Percentiles rank a stretch among this genome's conserved stretches.
phyloP scores from a whole-genome alignment of 1,284 basidiomycete genomes.

The Veloboletus limbatus region DNA sequence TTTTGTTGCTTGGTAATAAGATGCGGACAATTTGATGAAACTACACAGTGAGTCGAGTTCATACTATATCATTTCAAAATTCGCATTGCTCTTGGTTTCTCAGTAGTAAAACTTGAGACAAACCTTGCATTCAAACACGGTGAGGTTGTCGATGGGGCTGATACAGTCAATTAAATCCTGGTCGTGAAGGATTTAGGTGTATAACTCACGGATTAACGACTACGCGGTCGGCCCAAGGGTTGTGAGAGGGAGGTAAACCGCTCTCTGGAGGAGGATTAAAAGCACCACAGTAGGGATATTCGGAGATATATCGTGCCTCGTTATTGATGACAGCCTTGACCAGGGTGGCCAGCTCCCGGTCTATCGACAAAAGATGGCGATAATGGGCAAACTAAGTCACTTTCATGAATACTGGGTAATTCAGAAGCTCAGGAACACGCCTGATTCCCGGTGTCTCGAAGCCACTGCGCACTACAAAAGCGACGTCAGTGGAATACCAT shows the following conservation, averaged over 20 bases:
- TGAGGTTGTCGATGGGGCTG: slow-evolving; percentile 64
- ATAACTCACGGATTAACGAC: slow-evolving; percentile 63
- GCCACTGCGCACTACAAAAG: slow-evolving; percentile 57
- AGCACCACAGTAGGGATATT: slow-evolving; percentile 73
- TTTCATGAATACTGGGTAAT: slow-evolving; percentile 4
- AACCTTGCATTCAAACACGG: slow-evolving; percentile 79
- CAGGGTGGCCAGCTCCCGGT: slow-evolving; percentile 56
- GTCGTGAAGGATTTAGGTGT: not conserved
- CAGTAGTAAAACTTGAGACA: not conserved
- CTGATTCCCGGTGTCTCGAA: slow-evolving; percentile 76
- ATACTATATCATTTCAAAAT: slow-evolving; percentile 43
- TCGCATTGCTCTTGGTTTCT: not conserved
- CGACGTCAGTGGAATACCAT: slow-evolving; percentile 5
- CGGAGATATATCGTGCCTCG: slow-evolving; percentile 68
- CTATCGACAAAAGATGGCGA: slow-evolving; percentile 51
- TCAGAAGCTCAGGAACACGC: slow-evolving; percentile 32
- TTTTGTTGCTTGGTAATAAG: slow-evolving; percentile 66
- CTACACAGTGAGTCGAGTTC: slow-evolving; percentile 74
- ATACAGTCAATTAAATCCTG: not conserved
- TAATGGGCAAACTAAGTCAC: slow-evolving; percentile 62
- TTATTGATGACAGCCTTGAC: slow-evolving; percentile 76
- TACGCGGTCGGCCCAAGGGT: slow-evolving; percentile 64
- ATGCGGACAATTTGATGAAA: slow-evolving; percentile 72
- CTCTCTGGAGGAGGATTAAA: slow-evolving; percentile 78
- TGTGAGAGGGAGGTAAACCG: slow-evolving; percentile 56